Evolutionary conservation across 148 eudicot genomes (phyloP), one percentile per base, ranked within the genome.

Genomic region (Rhododendron simsii): DNA sequence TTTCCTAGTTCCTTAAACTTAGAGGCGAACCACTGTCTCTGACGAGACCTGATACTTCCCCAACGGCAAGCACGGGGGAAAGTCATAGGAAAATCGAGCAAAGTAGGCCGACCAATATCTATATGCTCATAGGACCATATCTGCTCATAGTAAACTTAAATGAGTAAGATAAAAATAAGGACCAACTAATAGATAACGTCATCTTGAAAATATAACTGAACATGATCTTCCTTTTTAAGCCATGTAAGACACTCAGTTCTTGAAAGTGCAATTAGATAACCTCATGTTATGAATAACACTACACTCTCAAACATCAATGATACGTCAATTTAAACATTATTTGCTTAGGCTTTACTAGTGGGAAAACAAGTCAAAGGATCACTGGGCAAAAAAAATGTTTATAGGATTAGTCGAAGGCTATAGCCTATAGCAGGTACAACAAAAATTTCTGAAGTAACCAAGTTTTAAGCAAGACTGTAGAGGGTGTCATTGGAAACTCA

Each of bases 41-140:
- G 84, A 77, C n/a, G 84, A 65, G 88, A 91, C 87, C 86, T 89
- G 75, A 88, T 89, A 85, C 87, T 91, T 85, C 89, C 92, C 95
- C 95, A 94, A 14, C 90, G 90, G 82, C 95, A 89, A 41, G 88
- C 92, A 78, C 98, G 94, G 33, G 98, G 95, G 53, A 91, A 90
- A 20, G 57, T 85, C n/a, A 50, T 55, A 9, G 50, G 50, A 47
- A 44, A 51, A 57, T 83, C 86, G 0, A 89, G 79, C 81, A 90
- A 76, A 83, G 85, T 90, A 47, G 95, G 98, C 83, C 95, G 91
- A 63, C 91, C 95, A 84, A 92, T 87, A 73, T 91, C 94, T 80
- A 93, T 82, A 76, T 93, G 98, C 85, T 94, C 98, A 61, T 93
- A 93, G 21, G 90, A 93, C 98, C 98, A 94, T 80, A 94, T 89